These are phyloP conservation scores for Multifurca ochricompacta DNA, from an alignment of 768 basidiomycete genomes.

Conservation along the genomic window DNA sequence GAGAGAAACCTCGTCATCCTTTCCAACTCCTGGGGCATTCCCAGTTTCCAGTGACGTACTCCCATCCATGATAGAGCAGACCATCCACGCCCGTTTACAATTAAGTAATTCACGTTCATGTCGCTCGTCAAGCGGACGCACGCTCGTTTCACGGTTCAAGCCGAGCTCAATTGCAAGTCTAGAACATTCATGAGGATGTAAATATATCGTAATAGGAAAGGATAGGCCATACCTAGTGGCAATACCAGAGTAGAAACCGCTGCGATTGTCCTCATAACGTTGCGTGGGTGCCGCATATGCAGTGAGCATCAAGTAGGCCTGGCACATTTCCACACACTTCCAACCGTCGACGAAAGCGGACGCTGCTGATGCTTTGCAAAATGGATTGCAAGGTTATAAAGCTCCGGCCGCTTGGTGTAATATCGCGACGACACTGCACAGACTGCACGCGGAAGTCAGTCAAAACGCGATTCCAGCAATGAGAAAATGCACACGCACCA, in stretches of 20 bases:
- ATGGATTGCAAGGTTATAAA: slow-evolving; percentile 51
- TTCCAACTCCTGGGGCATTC: slow-evolving; percentile 56
- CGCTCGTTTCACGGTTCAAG: slow-evolving; percentile 45
- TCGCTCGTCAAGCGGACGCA: slow-evolving; percentile 39
- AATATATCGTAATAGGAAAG: background rate
- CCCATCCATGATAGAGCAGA: slow-evolving; percentile 68
- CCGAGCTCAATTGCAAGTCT: slow-evolving; percentile 71
- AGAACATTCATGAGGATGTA: background rate
- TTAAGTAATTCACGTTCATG: slow-evolving; percentile 60
- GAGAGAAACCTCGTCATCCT: slow-evolving; percentile 50
- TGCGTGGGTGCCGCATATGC: slow-evolving; percentile 55
- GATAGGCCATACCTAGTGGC: slow-evolving; percentile 45
- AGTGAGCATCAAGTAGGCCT: slow-evolving; percentile 64
- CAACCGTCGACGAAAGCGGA: slow-evolving; percentile 51
- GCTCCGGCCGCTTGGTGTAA: slow-evolving; percentile 44
- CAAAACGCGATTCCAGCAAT: background rate
- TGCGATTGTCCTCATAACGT: slow-evolving; percentile 63
- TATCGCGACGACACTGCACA: slow-evolving; percentile 66
- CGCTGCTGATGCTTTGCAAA: slow-evolving; percentile 57
- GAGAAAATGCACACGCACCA: slow-evolving; percentile 35
- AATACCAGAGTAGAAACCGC: slow-evolving; percentile 66
- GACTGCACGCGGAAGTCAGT: slow-evolving; percentile 31
- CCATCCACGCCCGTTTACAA: slow-evolving; percentile 65
- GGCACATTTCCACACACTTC: slow-evolving; percentile 68
- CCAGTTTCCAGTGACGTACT: slow-evolving; percentile 72